Evolutionary conservation across 805 yeast genomes (phyloP).

Genomic region (Candida takata): DNA sequence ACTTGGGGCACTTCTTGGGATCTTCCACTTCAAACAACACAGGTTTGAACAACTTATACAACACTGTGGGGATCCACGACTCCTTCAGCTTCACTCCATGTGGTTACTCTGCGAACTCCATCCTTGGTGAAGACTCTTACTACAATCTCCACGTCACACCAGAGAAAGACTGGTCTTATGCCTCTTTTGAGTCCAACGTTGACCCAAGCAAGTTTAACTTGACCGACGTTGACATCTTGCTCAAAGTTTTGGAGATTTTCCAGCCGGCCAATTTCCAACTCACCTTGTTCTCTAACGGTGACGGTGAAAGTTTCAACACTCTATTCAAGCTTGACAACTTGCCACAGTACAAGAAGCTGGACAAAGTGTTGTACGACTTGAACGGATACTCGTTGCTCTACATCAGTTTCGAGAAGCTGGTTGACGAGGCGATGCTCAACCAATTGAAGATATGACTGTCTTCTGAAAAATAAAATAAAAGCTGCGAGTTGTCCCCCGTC

Average conservation of each 20-base stretch:
- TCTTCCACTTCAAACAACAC: conserved; percentile 55
- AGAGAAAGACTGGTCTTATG: conserved; percentile 90
- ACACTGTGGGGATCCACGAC: conserved; percentile 52
- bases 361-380: conserved; percentile 67
- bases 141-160: conserved; percentile 93
- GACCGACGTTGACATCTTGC: conserved; percentile 48
- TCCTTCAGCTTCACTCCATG: conserved; percentile 91
- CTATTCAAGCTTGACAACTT: conserved; percentile 26
- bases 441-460: conserved; percentile 8
- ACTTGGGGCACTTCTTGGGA: conserved; percentile 83
- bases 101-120: conserved; percentile 87
- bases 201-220: conserved; percentile 35
- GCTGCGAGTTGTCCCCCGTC: not conserved
- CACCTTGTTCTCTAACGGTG: conserved; percentile 37
- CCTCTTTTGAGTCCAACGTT: conserved; percentile 88
- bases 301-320: conserved; percentile 30
- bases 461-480: conserved; percentile 3
- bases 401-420: conserved; percentile 46
- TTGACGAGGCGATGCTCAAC: conserved; percentile 17
- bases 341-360: conserved; percentile 52
- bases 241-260: conserved; percentile 55
- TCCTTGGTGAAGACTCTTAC: conserved; percentile 54
- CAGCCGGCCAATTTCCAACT: conserved; percentile 70
- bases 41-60: conserved; percentile 56
- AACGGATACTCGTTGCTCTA: conserved; percentile 69